These are phyloP conservation scores for Lithohypha guttulata DNA, from an alignment of 2,329 filamentous ascomycete genomes.

Conservation along the genomic window DNA sequence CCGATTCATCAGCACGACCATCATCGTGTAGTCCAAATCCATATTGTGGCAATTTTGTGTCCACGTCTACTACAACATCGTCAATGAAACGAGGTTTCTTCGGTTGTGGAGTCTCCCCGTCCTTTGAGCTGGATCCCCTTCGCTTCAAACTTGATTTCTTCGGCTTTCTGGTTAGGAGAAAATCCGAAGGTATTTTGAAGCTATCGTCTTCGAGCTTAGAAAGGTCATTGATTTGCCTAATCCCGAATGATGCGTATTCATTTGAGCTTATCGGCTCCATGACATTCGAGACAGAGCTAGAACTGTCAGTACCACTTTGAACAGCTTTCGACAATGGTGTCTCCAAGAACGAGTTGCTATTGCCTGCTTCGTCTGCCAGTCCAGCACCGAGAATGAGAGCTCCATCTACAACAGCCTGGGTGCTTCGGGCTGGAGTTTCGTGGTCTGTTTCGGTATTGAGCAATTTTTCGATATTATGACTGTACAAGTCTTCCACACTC, in stretches of 20 bases:
- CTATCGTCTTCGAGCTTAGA: conserved; percentile 23
- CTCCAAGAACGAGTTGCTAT: too few species aligned
- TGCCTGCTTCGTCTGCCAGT: too few species aligned
- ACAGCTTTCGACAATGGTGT: conserved; percentile 3
- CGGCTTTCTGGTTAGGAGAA: conserved; percentile 20
- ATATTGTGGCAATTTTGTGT: conserved; percentile 3
- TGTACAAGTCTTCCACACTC: conserved; percentile 79
- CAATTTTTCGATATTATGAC: conserved; percentile 44
- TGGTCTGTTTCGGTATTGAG: not conserved
- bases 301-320: not conserved
- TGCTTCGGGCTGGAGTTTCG: conserved; percentile 6
- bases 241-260: conserved; percentile 24
- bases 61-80: not conserved
- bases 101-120: conserved; percentile 7
- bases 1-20: not conserved
- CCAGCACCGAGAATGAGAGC: too few species aligned
- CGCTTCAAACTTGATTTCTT: conserved; percentile 22
- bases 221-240: conserved; percentile 22
- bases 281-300: not conserved
- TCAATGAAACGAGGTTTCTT: conserved; percentile 16
- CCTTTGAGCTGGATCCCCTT: conserved; percentile 12
- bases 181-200: conserved; percentile 27
- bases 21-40: conserved; percentile 1
- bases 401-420: conserved; percentile 12
- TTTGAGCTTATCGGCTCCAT: conserved; percentile 18